Evolutionary conservation across 2,329 filamentous ascomycete genomes (phyloP).

Genomic region (Ophiocordyceps camponoti-saundersi): DNA sequence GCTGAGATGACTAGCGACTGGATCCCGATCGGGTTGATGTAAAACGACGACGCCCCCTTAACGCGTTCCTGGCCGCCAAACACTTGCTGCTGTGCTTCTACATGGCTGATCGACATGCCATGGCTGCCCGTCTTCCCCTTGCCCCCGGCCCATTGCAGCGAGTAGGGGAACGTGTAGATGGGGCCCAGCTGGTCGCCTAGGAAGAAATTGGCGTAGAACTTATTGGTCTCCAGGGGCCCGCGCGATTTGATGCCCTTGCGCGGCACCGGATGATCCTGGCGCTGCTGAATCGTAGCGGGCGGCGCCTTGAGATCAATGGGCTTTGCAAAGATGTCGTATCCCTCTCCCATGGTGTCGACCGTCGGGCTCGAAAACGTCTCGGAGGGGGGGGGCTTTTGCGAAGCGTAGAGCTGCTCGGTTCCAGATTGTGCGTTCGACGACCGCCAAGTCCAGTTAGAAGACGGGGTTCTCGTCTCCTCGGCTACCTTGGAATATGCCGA

Average conservation of each 20-base stretch:
- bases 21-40: conserved; percentile 65
- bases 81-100: conserved; percentile 48
- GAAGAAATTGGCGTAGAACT: conserved; percentile 70
- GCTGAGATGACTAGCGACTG: conserved; percentile 72
- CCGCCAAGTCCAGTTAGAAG: not conserved
- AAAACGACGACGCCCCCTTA: conserved; percentile 49
- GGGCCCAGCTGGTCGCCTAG: conserved; percentile 53
- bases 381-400: not conserved
- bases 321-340: conserved; percentile 35
- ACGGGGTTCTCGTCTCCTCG: not conserved
- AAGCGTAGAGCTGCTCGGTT: not conserved
- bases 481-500: not conserved
- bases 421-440: not conserved
- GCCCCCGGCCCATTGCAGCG: conserved; percentile 50
- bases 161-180: conserved; percentile 62
- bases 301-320: conserved; percentile 37
- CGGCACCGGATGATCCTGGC: conserved; percentile 40
- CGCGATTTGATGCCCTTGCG: conserved; percentile 30
- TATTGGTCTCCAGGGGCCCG: conserved; percentile 53
- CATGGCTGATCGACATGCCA: conserved; percentile 64
- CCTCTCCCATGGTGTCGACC: conserved; percentile 9
- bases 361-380: not conserved
- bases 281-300: conserved; percentile 25
- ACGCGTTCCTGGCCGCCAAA: conserved; percentile 38
- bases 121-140: conserved; percentile 46